phyloP scores from a whole-genome alignment of 768 basidiomycete species.

The Lepiota venenata region DNA sequence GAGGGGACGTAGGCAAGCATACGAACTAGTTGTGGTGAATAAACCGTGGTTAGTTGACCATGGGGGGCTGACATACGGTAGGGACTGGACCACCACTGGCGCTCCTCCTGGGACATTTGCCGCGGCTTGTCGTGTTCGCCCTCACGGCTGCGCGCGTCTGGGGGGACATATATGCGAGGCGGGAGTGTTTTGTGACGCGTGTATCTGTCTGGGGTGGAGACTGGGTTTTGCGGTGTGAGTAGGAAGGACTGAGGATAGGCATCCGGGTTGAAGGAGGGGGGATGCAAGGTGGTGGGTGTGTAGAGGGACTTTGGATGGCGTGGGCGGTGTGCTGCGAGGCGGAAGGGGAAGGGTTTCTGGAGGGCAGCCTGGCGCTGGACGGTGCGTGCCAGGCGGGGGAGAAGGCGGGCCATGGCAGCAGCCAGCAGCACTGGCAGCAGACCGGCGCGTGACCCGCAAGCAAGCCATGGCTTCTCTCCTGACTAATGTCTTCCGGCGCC shows the following conservation, averaged over 20 bases:
- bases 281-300: constrained; percentile 30
- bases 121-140: constrained; percentile 37
- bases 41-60: constrained; percentile 12
- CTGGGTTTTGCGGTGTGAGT: constrained; percentile 51
- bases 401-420: constrained; percentile 74
- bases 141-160: constrained; percentile 17
- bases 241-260: constrained; percentile 57
- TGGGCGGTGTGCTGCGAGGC: constrained; percentile 16
- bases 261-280: constrained; percentile 43
- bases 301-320: constrained; percentile 28
- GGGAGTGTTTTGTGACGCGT: constrained; percentile 54
- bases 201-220: constrained; percentile 48
- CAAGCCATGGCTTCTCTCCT: constrained; percentile 25
- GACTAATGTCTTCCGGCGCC: constrained; percentile 35
- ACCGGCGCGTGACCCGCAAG: neutral
- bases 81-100: constrained; percentile 69
- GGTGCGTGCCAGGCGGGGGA: constrained; percentile 57
- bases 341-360: constrained; percentile 23
- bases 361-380: constrained; percentile 27
- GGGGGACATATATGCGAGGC: constrained; percentile 38
- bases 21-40: constrained; percentile 14
- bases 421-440: too few species aligned
- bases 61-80: constrained; percentile 49
- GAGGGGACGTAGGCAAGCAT: constrained; percentile 15
- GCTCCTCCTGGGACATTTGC: constrained; percentile 61